Conservation (phyloP, 2,329 filamentous ascomycete genomes). For the Didymella keratinophila region DNA sequence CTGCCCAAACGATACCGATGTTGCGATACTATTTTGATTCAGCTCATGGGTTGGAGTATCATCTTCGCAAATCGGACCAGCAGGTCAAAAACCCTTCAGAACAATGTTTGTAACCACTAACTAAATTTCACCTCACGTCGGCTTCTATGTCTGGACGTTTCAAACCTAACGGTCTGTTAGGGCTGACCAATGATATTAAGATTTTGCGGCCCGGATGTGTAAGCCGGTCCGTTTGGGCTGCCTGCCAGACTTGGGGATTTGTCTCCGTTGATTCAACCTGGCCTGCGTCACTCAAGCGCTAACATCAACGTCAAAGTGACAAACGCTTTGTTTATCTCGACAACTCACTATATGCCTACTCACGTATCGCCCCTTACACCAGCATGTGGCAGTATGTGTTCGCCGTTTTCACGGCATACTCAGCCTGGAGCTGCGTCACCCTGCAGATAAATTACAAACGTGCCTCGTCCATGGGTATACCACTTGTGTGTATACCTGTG, state of each 20-base stretch:
- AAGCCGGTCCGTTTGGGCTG: neutral
- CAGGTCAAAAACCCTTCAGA: too few species aligned
- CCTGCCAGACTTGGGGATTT: neutral
- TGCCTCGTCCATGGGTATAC: neutral
- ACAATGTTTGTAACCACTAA: too few species aligned
- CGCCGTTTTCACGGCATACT: neutral
- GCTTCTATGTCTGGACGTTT: too few species aligned
- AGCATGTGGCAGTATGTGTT: conserved; percentile 1
- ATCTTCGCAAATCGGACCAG: neutral
- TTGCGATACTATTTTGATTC: neutral
- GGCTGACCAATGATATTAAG: neutral
- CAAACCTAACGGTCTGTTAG: neutral
- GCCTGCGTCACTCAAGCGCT: neutral
- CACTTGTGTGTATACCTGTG: neutral
- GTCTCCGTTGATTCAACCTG: neutral
- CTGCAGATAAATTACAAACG: neutral
- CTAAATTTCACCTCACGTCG: too few species aligned
- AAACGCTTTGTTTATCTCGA: neutral
- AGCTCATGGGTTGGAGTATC: too few species aligned
- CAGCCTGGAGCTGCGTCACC: conserved; percentile 1
- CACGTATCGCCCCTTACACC: neutral
- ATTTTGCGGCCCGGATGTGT: neutral
- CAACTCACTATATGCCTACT: neutral
- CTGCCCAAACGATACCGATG: neutral
- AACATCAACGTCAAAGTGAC: neutral